phyloP scores from a whole-genome alignment of 2,329 filamentous ascomycete species.

The Epichloe coenophiala region DNA sequence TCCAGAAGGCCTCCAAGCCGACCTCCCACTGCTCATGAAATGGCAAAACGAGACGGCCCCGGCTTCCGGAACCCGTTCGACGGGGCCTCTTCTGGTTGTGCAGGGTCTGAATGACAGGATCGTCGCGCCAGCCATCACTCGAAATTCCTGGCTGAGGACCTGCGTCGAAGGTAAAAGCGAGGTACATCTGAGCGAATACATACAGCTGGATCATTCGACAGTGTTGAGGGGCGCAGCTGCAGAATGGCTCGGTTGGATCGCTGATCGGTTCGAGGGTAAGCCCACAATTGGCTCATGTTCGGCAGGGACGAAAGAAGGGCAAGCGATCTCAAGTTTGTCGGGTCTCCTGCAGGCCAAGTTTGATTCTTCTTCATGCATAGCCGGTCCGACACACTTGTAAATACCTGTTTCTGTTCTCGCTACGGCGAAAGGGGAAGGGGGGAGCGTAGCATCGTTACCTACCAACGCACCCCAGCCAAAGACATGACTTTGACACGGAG shows the following conservation, averaged over 20 bases:
- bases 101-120: conserved; percentile 7
- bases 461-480: no score
- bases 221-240: background rate
- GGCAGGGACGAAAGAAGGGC: rapidly evolving
- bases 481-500: no score
- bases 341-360: no score
- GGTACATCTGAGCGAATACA: conserved; percentile 6
- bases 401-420: no score
- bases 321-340: no score
- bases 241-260: conserved; percentile 7
- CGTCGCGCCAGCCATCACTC: conserved; percentile 1
- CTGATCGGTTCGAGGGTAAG: background rate
- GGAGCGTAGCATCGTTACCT: no score
- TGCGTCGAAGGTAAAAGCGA: conserved; percentile 1
- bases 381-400: no score
- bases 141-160: background rate
- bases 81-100: conserved; percentile 5
- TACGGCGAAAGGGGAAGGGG: no score
- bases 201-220: conserved; percentile 2
- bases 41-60: conserved; percentile 5
- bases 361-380: no score
- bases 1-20: background rate
- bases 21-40: background rate
- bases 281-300: background rate
- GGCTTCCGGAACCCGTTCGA: conserved; percentile 1